Percentiles rank a stretch among this genome's conserved stretches.
phyloP scores from a whole-genome alignment of 1,284 basidiomycete genomes.

The Ganoderma lucidum region DNA sequence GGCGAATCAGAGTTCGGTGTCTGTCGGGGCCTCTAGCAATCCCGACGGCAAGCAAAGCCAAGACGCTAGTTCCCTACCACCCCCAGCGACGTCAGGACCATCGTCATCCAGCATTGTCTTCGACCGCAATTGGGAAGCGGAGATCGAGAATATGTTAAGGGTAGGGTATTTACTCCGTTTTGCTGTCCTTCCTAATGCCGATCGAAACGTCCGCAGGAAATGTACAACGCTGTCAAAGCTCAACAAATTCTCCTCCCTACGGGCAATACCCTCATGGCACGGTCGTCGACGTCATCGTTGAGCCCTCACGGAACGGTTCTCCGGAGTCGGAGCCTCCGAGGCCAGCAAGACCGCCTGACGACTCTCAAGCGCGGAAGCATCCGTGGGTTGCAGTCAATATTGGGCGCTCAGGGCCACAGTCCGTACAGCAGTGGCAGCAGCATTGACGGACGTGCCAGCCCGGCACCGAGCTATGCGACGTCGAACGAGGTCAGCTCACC shows the following conservation, averaged over 20 bases:
- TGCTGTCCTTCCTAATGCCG: neutral
- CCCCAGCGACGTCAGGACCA: conserved; percentile 18
- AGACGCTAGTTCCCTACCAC: conserved; percentile 26
- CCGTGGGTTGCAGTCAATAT: conserved; percentile 82
- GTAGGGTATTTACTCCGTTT: conserved; percentile 48
- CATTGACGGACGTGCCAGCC: conserved; percentile 86
- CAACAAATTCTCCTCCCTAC: conserved; percentile 91
- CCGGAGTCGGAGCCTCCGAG: conserved; percentile 74
- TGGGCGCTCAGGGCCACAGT: conserved; percentile 68
- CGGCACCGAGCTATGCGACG: conserved; percentile 88
- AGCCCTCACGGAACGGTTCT: conserved; percentile 57
- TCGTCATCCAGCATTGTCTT: conserved; percentile 51
- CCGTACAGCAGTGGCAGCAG: conserved; percentile 85
- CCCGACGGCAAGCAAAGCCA: conserved; percentile 31
- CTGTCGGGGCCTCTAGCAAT: conserved; percentile 40
- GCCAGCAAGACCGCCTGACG: conserved; percentile 70
- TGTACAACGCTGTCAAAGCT: conserved; percentile 90
- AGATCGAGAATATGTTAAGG: conserved; percentile 88
- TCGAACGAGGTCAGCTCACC: conserved; percentile 75
- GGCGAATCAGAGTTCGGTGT: conserved; percentile 56
- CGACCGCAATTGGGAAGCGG: conserved; percentile 80
- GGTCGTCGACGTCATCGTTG: conserved; percentile 62
- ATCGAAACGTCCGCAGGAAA: conserved; percentile 66
- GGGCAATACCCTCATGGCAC: conserved; percentile 48
- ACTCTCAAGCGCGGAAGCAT: conserved; percentile 92